Conservation (phyloP, 495 filamentous ascomycete genomes). For the Penicillium robsamsonii region DNA sequence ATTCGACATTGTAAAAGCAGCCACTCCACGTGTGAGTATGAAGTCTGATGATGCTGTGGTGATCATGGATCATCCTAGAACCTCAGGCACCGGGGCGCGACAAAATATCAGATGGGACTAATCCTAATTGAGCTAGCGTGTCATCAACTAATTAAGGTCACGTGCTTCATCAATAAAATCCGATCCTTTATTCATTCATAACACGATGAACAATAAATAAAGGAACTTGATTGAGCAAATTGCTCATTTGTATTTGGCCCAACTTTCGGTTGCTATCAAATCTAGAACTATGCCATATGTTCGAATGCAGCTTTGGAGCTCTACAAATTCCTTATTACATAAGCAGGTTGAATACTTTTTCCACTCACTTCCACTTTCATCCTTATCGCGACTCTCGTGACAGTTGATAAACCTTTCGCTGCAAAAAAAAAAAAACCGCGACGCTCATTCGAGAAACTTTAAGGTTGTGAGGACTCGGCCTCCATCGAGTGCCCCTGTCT, state of each 20-base stretch:
- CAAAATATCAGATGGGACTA: background rate
- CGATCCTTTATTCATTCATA: background rate
- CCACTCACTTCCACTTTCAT: conserved; percentile 7
- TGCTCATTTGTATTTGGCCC: background rate
- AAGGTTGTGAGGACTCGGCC: conserved; percentile 10
- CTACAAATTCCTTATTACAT: background rate
- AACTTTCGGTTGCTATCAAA: background rate
- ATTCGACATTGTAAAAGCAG: conserved; percentile 10
- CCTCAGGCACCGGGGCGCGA: conserved; percentile 3
- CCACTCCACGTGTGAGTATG: conserved; percentile 7
- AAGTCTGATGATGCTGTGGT: conserved; percentile 1
- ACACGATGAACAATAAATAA: background rate
- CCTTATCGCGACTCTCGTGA: conserved; percentile 16
- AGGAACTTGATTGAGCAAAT: background rate
- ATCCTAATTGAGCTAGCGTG: conserved; percentile 5
- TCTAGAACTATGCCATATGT: background rate
- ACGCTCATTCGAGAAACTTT: background rate
- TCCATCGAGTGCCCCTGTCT: background rate
- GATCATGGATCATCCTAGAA: conserved; percentile 8
- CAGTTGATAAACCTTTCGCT: conserved; percentile 7
- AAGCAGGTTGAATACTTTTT: conserved; percentile 11
- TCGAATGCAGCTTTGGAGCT: background rate
- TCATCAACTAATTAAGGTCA: background rate
- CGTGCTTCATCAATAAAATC: background rate
- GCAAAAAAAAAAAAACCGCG: conserved; percentile 4